Evolutionary conservation across 768 basidiomycete genomes (phyloP), one percentile per base, ranked within the genome.

Genomic region (Pulveroboletus sp.): DNA sequence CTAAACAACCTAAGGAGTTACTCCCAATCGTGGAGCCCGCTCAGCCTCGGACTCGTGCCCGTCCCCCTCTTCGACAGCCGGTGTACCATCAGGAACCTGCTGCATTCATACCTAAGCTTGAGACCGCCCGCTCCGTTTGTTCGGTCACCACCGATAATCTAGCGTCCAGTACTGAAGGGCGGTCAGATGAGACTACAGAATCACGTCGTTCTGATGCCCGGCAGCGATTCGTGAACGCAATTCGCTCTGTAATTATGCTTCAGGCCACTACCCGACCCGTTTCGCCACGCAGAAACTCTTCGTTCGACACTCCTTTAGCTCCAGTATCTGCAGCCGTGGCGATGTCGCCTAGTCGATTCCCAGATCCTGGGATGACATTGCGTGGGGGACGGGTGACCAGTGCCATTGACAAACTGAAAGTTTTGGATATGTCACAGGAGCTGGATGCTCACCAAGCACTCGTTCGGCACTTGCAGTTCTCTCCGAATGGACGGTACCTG

Each of bases 401-500:
- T 11, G 66, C 77, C 11, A 66, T 75, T 21, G 73, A 76, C 38
- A 73, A 71, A 40, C 49, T 80, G 47, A 73, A 70, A 58, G 59
- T 53, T 38, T 55, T 80, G 51, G 61, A 62, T 39, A 60, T 67
- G 36, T 71, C 71, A 8, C 74, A 79, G 52, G 73, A 72, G 42
- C 56, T 76, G 43, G 69, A 62, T 18, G 72, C 73, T 17, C 78
- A 80, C 47, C 66, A 68, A 39, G 80, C 78, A 6, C 70, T 80
- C 24, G 78, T 80, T 17, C 64, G 77, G 41, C 77, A 80, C 55
- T 59, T 80, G 40, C 77, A 80, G 51, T 80, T 80, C 60, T 80
- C 79, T 13, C 80, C 79, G 5, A 73, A 77, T 54, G 78, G 78
- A 33, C 70, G 71, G 55, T 77, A 72, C 57, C 55, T 80, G 53